phyloP scores from a whole-genome alignment of 352 stramenopile species.

The Globisporangium irregulare region DNA sequence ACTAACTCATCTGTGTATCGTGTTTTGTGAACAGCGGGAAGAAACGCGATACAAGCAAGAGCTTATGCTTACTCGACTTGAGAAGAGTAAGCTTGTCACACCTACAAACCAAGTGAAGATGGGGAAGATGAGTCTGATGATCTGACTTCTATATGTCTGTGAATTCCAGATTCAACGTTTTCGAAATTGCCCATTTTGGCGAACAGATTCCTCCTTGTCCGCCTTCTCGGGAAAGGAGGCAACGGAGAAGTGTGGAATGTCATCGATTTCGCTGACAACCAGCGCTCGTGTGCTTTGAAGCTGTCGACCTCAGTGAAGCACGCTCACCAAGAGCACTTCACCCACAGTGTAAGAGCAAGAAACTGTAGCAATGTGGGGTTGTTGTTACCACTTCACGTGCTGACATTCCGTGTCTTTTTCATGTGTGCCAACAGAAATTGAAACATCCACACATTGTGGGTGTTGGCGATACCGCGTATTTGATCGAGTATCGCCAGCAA shows the following conservation, averaged over 20 bases:
- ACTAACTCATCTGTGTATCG: background rate
- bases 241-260: slow-evolving; percentile 83
- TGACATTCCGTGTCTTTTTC: background rate
- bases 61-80: slow-evolving; percentile 63
- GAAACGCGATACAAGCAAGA: slow-evolving; percentile 79
- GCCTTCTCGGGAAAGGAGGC: slow-evolving; percentile 65
- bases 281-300: slow-evolving; percentile 61
- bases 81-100: slow-evolving; percentile 40
- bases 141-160: background rate
- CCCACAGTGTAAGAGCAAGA: slow-evolving; percentile 58
- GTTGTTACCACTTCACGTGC: background rate
- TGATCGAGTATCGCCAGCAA: slow-evolving; percentile 67
- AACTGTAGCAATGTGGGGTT: background rate
- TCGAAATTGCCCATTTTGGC: slow-evolving; percentile 67
- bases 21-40: slow-evolving; percentile 35
- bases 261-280: slow-evolving; percentile 69
- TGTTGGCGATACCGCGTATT: slow-evolving; percentile 52
- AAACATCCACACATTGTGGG: slow-evolving; percentile 65
- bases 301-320: slow-evolving; percentile 72
- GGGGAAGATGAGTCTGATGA: background rate
- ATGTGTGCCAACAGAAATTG: slow-evolving; percentile 40
- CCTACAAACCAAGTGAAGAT: background rate
- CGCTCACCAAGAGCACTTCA: slow-evolving; percentile 63
- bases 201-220: slow-evolving; percentile 65
- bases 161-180: slow-evolving; percentile 52